phyloP scores from a whole-genome alignment of 306 rosid genomes.

The Cucurbita argyrosperma region DNA sequence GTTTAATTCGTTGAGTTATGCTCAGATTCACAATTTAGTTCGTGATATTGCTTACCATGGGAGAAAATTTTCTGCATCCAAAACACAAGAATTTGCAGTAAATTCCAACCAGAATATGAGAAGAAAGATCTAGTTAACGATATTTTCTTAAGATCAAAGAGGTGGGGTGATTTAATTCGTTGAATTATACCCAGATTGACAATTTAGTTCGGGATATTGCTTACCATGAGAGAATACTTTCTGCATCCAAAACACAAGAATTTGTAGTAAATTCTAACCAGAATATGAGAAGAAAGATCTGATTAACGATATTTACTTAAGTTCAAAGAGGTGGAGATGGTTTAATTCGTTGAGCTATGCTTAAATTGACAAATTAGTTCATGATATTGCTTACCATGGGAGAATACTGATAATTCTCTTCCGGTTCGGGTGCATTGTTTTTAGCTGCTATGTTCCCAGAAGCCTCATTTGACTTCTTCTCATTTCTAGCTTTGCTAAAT shows the following conservation, averaged over 20 bases:
- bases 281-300: neutral
- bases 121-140: neutral
- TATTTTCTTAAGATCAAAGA: too few species aligned
- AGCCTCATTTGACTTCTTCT: conserved; percentile 19
- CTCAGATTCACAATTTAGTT: too few species aligned
- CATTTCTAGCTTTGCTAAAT: conserved; percentile 34
- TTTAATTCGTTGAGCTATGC: too few species aligned
- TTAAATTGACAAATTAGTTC: neutral
- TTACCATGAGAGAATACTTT: neutral
- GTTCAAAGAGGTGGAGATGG: too few species aligned
- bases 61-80: conserved; percentile 3
- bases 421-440: conserved; percentile 5
- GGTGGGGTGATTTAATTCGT: too few species aligned
- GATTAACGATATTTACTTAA: neutral
- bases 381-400: conserved; percentile 7
- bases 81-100: neutral
- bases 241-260: conserved; percentile 7
- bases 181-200: too few species aligned
- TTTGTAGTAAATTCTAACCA: neutral
- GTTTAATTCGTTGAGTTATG: too few species aligned
- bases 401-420: neutral
- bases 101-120: neutral
- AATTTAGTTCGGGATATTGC: too few species aligned
- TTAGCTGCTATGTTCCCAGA: neutral
- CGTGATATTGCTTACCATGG: too few species aligned